phyloP scores from a whole-genome alignment of 129 eudicot genomes.

The Centella asiatica region DNA sequence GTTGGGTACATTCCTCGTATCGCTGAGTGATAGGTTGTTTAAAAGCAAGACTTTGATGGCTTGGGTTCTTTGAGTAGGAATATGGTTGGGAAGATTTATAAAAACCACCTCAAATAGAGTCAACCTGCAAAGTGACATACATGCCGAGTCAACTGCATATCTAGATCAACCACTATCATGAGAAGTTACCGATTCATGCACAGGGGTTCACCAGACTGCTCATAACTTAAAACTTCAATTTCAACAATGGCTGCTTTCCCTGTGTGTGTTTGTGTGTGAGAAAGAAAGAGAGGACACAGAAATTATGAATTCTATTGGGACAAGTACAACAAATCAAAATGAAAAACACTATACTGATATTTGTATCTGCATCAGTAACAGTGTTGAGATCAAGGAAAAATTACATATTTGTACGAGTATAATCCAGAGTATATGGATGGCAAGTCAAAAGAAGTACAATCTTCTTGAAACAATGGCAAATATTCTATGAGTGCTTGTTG shows the following conservation, averaged over 20 bases:
- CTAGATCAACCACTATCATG: not conserved
- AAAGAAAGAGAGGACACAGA: not conserved
- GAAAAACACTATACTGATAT: too few species aligned
- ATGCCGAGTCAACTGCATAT: constrained; percentile 20
- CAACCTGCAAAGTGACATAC: constrained; percentile 27
- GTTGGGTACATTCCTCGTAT: constrained; percentile 71
- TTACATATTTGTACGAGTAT: too few species aligned
- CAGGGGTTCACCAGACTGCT: constrained; percentile 56
- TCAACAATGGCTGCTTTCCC: constrained; percentile 93
- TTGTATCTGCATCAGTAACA: too few species aligned
- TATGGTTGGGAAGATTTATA: constrained; percentile 72
- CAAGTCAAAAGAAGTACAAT: too few species aligned
- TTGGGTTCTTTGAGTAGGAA: constrained; percentile 53
- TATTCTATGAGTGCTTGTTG: too few species aligned
- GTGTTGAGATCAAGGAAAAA: too few species aligned
- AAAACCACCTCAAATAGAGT: constrained; percentile 84
- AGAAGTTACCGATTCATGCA: constrained; percentile 76
- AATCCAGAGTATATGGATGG: too few species aligned
- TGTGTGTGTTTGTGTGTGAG: too few species aligned
- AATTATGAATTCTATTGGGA: not conserved
- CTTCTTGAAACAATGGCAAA: too few species aligned
- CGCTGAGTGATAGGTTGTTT: constrained; percentile 63
- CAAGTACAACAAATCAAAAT: not conserved
- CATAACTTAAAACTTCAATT: constrained; percentile 61
- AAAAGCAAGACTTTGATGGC: constrained; percentile 26